Conservation (phyloP, 2,329 filamentous ascomycete species). For the Cladosporium velox region DNA sequence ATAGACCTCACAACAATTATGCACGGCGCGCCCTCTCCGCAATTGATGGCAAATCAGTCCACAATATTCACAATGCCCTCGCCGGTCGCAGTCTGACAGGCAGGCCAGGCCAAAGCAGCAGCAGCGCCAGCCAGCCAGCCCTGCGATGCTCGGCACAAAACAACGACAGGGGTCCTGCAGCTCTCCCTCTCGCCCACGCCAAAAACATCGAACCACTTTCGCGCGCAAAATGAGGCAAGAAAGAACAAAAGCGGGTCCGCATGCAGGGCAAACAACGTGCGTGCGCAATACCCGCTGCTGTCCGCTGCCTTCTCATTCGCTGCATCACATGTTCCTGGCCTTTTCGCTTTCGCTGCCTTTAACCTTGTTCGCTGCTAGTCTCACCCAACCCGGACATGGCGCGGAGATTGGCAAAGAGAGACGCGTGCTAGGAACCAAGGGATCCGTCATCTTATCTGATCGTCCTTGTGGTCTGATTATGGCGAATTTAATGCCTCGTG, state of each 20-base stretch:
- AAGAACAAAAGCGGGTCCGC: neutral
- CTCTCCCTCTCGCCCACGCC: neutral
- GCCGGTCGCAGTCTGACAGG: neutral
- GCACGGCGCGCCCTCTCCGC: neutral
- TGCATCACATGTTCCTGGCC: neutral
- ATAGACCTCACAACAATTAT: neutral
- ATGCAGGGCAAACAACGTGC: slow-evolving; percentile 6
- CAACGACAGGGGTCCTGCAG: slow-evolving; percentile 1
- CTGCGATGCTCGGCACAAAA: neutral
- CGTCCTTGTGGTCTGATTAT: neutral
- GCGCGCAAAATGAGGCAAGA: slow-evolving; percentile 1
- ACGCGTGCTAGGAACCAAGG: neutral
- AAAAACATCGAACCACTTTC: slow-evolving; percentile 13
- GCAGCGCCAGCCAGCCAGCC: neutral
- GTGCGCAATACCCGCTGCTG: neutral
- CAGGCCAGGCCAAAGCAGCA: neutral
- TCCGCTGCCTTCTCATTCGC: neutral
- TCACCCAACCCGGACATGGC: neutral
- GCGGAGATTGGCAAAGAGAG: slow-evolving; percentile 13
- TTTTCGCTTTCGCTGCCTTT: slow-evolving; percentile 10
- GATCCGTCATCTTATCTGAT: slow-evolving; percentile 13
- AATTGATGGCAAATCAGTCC: neutral
- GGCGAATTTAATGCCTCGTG: neutral
- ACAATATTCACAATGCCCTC: neutral
- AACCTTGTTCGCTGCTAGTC: neutral